These are phyloP conservation scores for Cicer cuneatum DNA, from an alignment of 306 rosid species.

Conservation along the genomic window DNA sequence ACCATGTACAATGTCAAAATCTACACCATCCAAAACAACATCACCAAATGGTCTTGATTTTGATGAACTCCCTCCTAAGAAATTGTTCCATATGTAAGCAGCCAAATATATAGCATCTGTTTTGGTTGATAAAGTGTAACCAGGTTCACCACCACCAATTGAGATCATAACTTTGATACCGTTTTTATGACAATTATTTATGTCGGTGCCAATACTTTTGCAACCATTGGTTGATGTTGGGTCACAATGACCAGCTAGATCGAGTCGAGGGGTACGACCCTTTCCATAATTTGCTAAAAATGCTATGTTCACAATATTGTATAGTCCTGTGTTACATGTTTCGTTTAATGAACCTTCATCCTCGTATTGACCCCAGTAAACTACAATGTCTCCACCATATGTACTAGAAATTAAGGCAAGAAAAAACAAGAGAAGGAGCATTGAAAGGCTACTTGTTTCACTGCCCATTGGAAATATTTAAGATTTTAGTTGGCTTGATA, in stretches of 20 bases:
- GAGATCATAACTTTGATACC: slow-evolving; percentile 66
- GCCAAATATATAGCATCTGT: slow-evolving; percentile 52
- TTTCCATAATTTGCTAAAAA: slow-evolving; percentile 43
- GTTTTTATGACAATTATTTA: slow-evolving; percentile 54
- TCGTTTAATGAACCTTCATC: slow-evolving; percentile 30
- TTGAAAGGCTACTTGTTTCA: slow-evolving; percentile 2
- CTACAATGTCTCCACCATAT: slow-evolving; percentile 38
- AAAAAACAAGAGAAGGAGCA: slow-evolving; percentile 1
- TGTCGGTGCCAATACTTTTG: slow-evolving; percentile 37
- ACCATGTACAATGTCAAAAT: slow-evolving; percentile 66
- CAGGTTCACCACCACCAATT: slow-evolving; percentile 56
- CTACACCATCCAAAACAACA: slow-evolving; percentile 67
- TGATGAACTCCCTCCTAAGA: slow-evolving; percentile 63
- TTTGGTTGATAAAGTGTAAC: slow-evolving; percentile 60
- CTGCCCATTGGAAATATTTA: slow-evolving; percentile 19
- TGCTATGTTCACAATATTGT: slow-evolving; percentile 44
- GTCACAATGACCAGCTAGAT: slow-evolving; percentile 43
- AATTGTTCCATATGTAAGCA: slow-evolving; percentile 60
- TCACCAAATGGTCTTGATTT: slow-evolving; percentile 57
- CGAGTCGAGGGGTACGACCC: slow-evolving; percentile 44
- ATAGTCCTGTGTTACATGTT: slow-evolving; percentile 45
- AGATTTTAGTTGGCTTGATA: background rate
- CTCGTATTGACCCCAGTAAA: slow-evolving; percentile 48
- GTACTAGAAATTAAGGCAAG: background rate
- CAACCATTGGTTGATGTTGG: slow-evolving; percentile 44